These are phyloP conservation scores for Herpetomonas samuelpessoai DNA, from an alignment of 208 protist genomes.

Conservation along the genomic window DNA sequence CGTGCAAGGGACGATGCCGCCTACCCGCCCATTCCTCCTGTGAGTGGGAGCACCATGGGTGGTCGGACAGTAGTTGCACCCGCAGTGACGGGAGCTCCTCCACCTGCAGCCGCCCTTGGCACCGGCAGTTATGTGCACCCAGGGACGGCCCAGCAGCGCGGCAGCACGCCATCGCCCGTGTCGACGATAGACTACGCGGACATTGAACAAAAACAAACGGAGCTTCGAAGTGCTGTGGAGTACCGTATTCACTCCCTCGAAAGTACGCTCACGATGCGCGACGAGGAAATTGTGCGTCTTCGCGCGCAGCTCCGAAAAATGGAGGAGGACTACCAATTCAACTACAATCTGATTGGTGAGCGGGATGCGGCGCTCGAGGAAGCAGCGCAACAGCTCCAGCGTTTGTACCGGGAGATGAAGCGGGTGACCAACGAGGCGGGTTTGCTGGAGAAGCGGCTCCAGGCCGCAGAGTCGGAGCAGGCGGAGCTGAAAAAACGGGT, in stretches of 20 bases:
- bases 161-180: constrained; percentile 12
- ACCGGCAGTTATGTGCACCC: no score
- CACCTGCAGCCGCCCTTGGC: no score
- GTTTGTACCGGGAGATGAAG: constrained; percentile 70
- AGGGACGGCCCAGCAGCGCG: no score
- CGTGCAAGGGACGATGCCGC: no score
- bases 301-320: constrained; percentile 57
- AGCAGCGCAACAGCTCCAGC: constrained; percentile 71
- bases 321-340: constrained; percentile 91
- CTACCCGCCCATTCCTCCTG: no score
- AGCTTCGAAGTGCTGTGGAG: constrained; percentile 75
- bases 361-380: constrained; percentile 84
- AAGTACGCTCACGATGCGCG: constrained; percentile 45
- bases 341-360: constrained; percentile 85
- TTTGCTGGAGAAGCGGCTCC: constrained; percentile 32
- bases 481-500: constrained; percentile 40
- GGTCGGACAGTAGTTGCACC: no score
- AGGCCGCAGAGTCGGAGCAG: constrained; percentile 36
- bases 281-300: constrained; percentile 61
- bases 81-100: no score
- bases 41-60: no score
- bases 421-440: constrained; percentile 40
- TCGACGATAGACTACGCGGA: constrained; percentile 60
- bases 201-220: constrained; percentile 84
- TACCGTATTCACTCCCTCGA: constrained; percentile 71